Percentiles rank a stretch among this genome's conserved stretches.
Conservation (phyloP, 176 grass and related monocot genomes). For the Triticum monococcum region DNA sequence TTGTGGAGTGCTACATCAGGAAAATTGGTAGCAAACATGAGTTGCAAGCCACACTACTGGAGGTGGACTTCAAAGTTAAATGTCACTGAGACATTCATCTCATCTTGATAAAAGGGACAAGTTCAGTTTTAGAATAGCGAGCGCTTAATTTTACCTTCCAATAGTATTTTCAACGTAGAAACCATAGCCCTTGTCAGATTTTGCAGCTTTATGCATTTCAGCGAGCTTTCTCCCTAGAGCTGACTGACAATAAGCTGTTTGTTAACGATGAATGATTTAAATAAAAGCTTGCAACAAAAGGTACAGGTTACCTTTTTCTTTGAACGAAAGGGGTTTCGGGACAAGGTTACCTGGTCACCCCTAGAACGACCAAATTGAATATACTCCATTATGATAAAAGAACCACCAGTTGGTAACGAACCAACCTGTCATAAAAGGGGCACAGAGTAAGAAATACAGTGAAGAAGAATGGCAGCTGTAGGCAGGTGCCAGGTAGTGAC, state of each 20-base stretch:
- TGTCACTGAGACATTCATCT: no score
- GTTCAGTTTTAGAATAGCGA: neutral
- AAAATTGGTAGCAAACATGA: neutral
- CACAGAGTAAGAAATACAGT: neutral
- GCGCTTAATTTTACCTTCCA: slow-evolving; percentile 43
- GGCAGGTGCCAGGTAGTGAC: neutral
- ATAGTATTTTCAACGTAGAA: slow-evolving; percentile 76
- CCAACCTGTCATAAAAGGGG: slow-evolving; percentile 47
- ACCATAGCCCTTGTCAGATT: slow-evolving; percentile 73
- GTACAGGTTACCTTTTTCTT: slow-evolving; percentile 17
- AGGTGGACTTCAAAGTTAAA: neutral
- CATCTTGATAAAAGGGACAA: neutral
- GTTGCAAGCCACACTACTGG: neutral
- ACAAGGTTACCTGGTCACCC: slow-evolving; percentile 70
- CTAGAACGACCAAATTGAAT: slow-evolving; percentile 82
- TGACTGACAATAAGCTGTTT: slow-evolving; percentile 46
- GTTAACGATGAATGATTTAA: slow-evolving; percentile 13
- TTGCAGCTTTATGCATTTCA: slow-evolving; percentile 79
- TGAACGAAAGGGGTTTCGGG: neutral
- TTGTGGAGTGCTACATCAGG: slow-evolving; percentile 64
- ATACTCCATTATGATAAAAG: slow-evolving; percentile 97
- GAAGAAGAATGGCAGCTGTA: neutral
- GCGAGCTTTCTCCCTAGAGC: slow-evolving; percentile 70
- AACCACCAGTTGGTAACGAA: slow-evolving; percentile 65
- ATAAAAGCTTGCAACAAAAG: neutral